Conservation (phyloP, 2,329 filamentous ascomycete genomes). For the Leptographium flavum region DNA sequence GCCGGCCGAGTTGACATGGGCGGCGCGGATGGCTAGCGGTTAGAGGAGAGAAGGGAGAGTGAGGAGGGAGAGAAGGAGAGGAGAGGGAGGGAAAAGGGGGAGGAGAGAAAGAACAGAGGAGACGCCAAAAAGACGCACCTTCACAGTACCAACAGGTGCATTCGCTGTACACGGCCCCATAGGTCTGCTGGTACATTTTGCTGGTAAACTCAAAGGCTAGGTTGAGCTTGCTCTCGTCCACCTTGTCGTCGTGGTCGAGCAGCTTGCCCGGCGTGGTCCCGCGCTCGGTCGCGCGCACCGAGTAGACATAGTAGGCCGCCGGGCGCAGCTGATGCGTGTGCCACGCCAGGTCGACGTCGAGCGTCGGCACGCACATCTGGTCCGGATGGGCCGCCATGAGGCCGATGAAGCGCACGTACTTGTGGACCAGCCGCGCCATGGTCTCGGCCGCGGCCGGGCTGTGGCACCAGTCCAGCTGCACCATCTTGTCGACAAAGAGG, state of each 20-base stretch:
- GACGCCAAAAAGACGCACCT: conserved; percentile 17
- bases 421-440: conserved; percentile 48
- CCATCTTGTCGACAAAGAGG: conserved; percentile 59
- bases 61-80: neutral
- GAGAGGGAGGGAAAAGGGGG: neutral
- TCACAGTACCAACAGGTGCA: conserved; percentile 83
- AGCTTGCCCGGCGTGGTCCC: conserved; percentile 29
- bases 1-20: conserved; percentile 33
- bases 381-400: conserved; percentile 37
- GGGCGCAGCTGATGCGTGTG: conserved; percentile 69
- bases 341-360: conserved; percentile 65
- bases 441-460: conserved; percentile 50
- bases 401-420: conserved; percentile 49
- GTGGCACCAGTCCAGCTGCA: conserved; percentile 61
- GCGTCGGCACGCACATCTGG: conserved; percentile 49
- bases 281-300: conserved; percentile 22
- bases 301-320: conserved; percentile 45
- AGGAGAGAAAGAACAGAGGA: neutral
- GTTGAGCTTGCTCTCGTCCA: conserved; percentile 52
- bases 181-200: conserved; percentile 52
- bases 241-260: conserved; percentile 75
- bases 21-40: conserved; percentile 35
- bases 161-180: conserved; percentile 54
- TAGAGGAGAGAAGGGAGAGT: neutral
- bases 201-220: conserved; percentile 59